Base-by-base conservation (phyloP, 2,329 filamentous ascomycete species). In the Metarhizium humberi region DNA sequence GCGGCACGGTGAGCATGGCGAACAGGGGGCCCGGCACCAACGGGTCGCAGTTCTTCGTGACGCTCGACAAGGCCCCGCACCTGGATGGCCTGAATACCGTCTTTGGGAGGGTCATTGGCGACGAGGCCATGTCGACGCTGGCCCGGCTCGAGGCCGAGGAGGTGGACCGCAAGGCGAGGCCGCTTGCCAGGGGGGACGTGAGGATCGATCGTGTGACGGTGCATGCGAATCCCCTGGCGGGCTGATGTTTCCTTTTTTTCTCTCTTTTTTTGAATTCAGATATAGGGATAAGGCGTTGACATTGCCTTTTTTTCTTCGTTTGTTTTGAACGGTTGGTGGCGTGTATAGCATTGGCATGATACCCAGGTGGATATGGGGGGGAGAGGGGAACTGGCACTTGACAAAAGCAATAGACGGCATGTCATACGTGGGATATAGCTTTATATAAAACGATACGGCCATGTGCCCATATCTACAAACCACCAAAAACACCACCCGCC, bases 21-120 rank as follows among this genome's bases (percentile, higher is more conserved):
- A 91, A 91, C 71, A 87, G 87, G 64, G 87, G 87, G 0, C 83
- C 85, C 2, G 79, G 78, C 29, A 88, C 86, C 46, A 91, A 91
- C 65, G 86, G 85, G 16, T 87, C 82, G 51, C 89, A 95, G 68
- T 95, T 94, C 73, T 95, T 92, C 69, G 76, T 94, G 58, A 83
- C 85, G 1, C 87, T 91, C 62, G 87, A 87, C 57, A 84, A 87
- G 61, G 87, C 89, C 30, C 81, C 87, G 42, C 90, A 94, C 72
- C 75, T 95, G 46, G 90, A 94, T 68, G 89, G 88, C 4, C 81
- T 90, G 67, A 94, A 94, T 67, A 92, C 89, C 0, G 85, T 92
- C 2, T 92, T 95, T 71, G 89, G 88, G 11, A 85, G 86, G 68
- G 76, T 92, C 38, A 76, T 86, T 55, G 84, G 80, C 42, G 84